These are phyloP conservation scores for Cyberlindnera xylosilytica DNA, from an alignment of 805 yeast genomes.

Conservation along the genomic window DNA sequence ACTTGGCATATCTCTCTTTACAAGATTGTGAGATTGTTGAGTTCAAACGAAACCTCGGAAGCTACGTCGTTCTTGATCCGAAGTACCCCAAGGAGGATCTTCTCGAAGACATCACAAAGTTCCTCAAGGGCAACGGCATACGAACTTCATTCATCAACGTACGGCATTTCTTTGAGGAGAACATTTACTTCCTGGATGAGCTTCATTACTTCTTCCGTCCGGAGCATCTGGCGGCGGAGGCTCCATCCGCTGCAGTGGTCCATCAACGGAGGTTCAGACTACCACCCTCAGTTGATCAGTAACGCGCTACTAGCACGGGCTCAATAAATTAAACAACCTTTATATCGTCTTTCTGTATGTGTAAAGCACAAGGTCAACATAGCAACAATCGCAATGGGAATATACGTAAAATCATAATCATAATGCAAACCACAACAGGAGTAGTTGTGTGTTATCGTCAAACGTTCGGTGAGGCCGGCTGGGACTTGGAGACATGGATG, in stretches of 20 bases:
- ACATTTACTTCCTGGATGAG: conserved; percentile 7
- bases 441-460: neutral
- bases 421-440: neutral
- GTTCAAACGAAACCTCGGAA: neutral
- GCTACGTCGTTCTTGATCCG: neutral
- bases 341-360: neutral
- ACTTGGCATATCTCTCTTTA: neutral
- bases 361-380: neutral
- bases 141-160: neutral
- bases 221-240: neutral
- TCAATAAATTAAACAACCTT: neutral
- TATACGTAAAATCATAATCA: neutral
- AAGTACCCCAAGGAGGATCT: neutral
- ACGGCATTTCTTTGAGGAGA: conserved; percentile 2
- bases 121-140: conserved; percentile 1
- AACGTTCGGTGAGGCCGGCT: conserved; percentile 18
- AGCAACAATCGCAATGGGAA: neutral
- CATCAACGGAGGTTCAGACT: conserved; percentile 8
- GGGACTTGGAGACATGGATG: conserved; percentile 32
- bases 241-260: conserved; percentile 2
- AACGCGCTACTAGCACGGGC: no score
- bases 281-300: no score
- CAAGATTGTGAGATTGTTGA: neutral
- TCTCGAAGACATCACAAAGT: neutral
- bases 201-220: conserved; percentile 11